Evolutionary conservation across 345 rosid genomes (phyloP).

Genomic region (Trapa incisa): DNA sequence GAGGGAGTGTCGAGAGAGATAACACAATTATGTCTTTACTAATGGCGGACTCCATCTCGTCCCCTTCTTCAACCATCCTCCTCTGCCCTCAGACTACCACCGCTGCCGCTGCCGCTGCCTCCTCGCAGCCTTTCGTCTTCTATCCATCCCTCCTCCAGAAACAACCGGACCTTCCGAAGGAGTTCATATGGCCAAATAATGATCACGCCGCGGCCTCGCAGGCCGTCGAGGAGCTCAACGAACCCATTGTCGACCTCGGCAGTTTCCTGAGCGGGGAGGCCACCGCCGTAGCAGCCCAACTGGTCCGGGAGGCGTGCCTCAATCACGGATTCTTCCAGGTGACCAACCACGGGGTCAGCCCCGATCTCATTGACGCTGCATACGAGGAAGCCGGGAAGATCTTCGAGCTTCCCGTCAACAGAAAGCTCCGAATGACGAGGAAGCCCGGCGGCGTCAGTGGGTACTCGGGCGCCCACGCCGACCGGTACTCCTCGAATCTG

Average conservation of each 20-base stretch:
- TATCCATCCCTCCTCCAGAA: slow-evolving; percentile 21
- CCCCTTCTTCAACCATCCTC: not conserved
- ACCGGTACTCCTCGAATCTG: slow-evolving; percentile 36
- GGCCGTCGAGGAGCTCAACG: slow-evolving; percentile 22
- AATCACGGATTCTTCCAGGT: slow-evolving; percentile 59
- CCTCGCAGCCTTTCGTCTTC: slow-evolving; percentile 7
- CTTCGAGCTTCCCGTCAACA: slow-evolving; percentile 20
- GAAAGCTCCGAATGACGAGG: slow-evolving; percentile 23
- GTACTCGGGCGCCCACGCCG: slow-evolving; percentile 32
- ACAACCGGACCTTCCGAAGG: slow-evolving; percentile 22
- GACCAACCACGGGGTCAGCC: slow-evolving; percentile 44
- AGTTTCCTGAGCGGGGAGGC: slow-evolving; percentile 36
- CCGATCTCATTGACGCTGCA: slow-evolving; percentile 20
- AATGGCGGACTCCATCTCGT: too few species aligned
- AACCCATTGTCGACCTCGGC: slow-evolving; percentile 36
- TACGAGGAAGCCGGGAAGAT: slow-evolving; percentile 19
- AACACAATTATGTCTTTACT: too few species aligned
- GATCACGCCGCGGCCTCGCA: slow-evolving; percentile 12
- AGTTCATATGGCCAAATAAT: slow-evolving; percentile 37
- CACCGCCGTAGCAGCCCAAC: slow-evolving; percentile 17
- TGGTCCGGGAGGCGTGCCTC: slow-evolving; percentile 33
- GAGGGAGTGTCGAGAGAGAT: too few species aligned
- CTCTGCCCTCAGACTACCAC: not conserved
- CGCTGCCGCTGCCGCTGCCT: not conserved
- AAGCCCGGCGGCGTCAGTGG: slow-evolving; percentile 22